These are phyloP conservation scores for Macrolepiota fuliginosa DNA, from an alignment of 768 basidiomycete genomes.

Conservation along the genomic window DNA sequence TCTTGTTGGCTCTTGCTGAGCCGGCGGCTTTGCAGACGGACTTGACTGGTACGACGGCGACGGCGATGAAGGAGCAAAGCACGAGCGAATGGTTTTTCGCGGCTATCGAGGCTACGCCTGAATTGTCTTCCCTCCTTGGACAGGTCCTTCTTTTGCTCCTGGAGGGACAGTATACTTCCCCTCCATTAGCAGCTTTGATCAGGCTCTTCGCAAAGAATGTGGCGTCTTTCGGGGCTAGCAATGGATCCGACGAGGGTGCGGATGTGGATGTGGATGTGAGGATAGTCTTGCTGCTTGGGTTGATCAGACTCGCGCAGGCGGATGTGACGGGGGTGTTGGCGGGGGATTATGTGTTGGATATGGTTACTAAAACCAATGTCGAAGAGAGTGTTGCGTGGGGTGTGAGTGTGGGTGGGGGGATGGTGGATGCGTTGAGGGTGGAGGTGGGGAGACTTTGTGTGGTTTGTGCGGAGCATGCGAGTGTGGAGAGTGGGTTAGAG, in stretches of 20 bases:
- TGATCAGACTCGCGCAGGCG: constrained; percentile 28
- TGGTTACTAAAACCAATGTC: constrained; percentile 13
- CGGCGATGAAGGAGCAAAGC: neutral
- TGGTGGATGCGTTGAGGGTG: constrained; percentile 25
- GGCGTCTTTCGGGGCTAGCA: too few relatives aligned
- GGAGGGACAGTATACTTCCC: constrained; percentile 45
- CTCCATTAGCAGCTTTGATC: constrained; percentile 41
- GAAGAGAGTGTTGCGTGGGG: constrained; percentile 18
- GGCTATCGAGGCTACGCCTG: constrained; percentile 39
- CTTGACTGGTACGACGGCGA: too few relatives aligned
- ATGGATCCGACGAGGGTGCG: constrained; percentile 13
- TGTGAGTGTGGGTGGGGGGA: constrained; percentile 13
- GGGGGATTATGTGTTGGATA: constrained; percentile 22
- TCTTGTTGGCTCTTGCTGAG: constrained; percentile 44
- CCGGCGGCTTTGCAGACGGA: constrained; percentile 18
- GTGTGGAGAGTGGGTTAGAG: neutral
- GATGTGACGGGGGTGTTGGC: constrained; percentile 23
- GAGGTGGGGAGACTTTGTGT: constrained; percentile 35
- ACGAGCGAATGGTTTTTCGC: constrained; percentile 41
- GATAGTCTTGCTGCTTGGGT: constrained; percentile 29
- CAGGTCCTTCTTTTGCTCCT: constrained; percentile 43
- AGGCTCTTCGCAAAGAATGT: constrained; percentile 20
- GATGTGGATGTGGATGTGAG: constrained; percentile 29
- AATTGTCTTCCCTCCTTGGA: constrained; percentile 39
- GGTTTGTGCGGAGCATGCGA: constrained; percentile 24